A percentile compares a stretch with the other conserved stretches of the same genome.
Conservation (phyloP, 805 yeast genomes). For the Metschnikowia cubensis region DNA sequence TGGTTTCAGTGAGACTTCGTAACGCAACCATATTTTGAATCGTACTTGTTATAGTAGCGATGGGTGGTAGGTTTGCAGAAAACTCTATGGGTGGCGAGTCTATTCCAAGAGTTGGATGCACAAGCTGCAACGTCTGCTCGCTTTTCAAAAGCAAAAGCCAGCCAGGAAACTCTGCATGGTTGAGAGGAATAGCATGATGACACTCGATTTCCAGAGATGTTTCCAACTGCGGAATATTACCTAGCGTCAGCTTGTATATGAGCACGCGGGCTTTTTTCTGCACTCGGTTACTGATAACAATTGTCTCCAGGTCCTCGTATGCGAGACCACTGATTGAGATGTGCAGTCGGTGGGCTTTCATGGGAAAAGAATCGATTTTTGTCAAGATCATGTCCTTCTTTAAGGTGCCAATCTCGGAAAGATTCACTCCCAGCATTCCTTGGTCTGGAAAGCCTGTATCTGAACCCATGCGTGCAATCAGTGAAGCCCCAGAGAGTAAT, state of each 20-base stretch:
- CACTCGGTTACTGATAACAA: slow-evolving; percentile 48
- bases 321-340: slow-evolving; percentile 37
- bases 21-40: slow-evolving; percentile 28
- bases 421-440: slow-evolving; percentile 16
- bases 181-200: slow-evolving; percentile 33
- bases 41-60: slow-evolving; percentile 25
- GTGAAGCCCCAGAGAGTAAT: slow-evolving; percentile 37
- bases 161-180: slow-evolving; percentile 37
- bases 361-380: slow-evolving; percentile 44
- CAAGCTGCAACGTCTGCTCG: slow-evolving; percentile 34
- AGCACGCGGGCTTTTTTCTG: slow-evolving; percentile 46
- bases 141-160: slow-evolving; percentile 41
- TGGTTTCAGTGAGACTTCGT: slow-evolving; percentile 16
- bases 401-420: slow-evolving; percentile 24
- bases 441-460: slow-evolving; percentile 30
- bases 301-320: slow-evolving; percentile 55
- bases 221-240: slow-evolving; percentile 28
- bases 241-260: slow-evolving; percentile 40
- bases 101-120: slow-evolving; percentile 57
- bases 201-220: slow-evolving; percentile 10
- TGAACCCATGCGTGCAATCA: slow-evolving; percentile 44
- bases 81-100: slow-evolving; percentile 29
- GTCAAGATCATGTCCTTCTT: slow-evolving; percentile 72
- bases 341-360: slow-evolving; percentile 26
- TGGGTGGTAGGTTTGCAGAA: slow-evolving; percentile 17